phyloP scores from a whole-genome alignment of 257 asterid species.

The Rubia yunnanensis region DNA sequence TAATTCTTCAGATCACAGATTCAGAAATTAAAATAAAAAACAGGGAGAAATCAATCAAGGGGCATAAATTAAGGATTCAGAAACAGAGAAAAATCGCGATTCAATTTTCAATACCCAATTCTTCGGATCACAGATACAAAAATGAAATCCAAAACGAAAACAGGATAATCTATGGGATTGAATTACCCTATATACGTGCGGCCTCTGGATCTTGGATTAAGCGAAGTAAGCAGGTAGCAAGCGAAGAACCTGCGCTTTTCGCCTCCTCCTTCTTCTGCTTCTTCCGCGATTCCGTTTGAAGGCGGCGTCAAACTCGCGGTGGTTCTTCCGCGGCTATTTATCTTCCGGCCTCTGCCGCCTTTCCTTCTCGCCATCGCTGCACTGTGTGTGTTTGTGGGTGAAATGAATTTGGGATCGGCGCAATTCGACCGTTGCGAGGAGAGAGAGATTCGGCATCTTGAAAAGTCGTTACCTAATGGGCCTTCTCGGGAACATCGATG shows the following conservation, averaged over 20 bases:
- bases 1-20: too few relatives aligned
- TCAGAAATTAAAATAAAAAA: not conserved
- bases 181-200: conserved; percentile 81
- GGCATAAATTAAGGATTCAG: too few relatives aligned
- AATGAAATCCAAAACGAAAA: too few relatives aligned
- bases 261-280: conserved; percentile 16
- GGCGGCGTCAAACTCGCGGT: conserved; percentile 16
- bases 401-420: not conserved
- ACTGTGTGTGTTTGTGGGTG: conserved; percentile 8
- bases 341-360: too few relatives aligned
- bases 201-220: conserved; percentile 79
- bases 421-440: conserved; percentile 53
- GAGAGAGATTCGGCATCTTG: not conserved
- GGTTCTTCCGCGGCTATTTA: too few relatives aligned
- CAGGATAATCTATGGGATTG: too few relatives aligned
- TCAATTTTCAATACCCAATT: not conserved
- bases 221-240: conserved; percentile 78
- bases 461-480: not conserved
- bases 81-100: too few relatives aligned
- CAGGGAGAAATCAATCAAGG: too few relatives aligned
- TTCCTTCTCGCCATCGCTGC: conserved; percentile 39
- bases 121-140: not conserved
- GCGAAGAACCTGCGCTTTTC: conserved; percentile 42
- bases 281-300: conserved; percentile 10
- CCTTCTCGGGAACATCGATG: not conserved